Percentiles rank a stretch among this genome's conserved stretches.
Evolutionary conservation across 2,329 filamentous ascomycete species (phyloP).

Genomic region (Cordyceps cicadae): DNA sequence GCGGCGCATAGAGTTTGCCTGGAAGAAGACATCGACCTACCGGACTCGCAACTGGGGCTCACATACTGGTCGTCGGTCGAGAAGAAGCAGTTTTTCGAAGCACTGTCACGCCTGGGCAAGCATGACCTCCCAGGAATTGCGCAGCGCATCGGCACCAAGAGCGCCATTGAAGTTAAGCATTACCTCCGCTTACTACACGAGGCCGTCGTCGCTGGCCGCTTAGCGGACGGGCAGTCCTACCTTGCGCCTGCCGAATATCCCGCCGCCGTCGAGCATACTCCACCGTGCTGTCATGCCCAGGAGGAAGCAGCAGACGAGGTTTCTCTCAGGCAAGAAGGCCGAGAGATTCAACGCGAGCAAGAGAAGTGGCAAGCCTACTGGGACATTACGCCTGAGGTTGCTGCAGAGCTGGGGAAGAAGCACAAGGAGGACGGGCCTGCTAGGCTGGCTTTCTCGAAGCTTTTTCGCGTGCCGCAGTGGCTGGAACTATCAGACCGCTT

Average conservation of each 20-base stretch:
- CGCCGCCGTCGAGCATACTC: conserved; percentile 64
- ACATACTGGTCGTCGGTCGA: conserved; percentile 63
- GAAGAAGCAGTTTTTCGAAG: conserved; percentile 61
- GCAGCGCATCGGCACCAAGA: conserved; percentile 59
- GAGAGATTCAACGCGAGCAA: conserved; percentile 53
- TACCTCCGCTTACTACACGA: conserved; percentile 58
- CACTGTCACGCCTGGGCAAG: conserved; percentile 55
- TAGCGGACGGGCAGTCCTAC: conserved; percentile 22
- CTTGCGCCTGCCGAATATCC: conserved; percentile 51
- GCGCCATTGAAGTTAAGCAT: conserved; percentile 61
- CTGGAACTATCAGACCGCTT: conserved; percentile 54
- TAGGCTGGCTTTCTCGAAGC: conserved; percentile 38
- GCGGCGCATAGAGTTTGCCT: conserved; percentile 31
- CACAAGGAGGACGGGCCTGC: conserved; percentile 15
- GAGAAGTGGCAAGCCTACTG: conserved; percentile 55
- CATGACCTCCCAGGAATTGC: conserved; percentile 57
- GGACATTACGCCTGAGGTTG: conserved; percentile 47
- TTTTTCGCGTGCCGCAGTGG: conserved; percentile 55
- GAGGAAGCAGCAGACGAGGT: conserved; percentile 62
- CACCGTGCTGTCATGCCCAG: conserved; percentile 55
- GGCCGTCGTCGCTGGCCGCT: conserved; percentile 33
- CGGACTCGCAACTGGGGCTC: conserved; percentile 54
- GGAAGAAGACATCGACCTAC: conserved; percentile 21
- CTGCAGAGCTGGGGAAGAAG: conserved; percentile 20
- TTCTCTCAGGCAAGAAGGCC: conserved; percentile 52